These are phyloP conservation scores for Dendrothele bispora DNA, from an alignment of 768 basidiomycete genomes.

Conservation along the genomic window DNA sequence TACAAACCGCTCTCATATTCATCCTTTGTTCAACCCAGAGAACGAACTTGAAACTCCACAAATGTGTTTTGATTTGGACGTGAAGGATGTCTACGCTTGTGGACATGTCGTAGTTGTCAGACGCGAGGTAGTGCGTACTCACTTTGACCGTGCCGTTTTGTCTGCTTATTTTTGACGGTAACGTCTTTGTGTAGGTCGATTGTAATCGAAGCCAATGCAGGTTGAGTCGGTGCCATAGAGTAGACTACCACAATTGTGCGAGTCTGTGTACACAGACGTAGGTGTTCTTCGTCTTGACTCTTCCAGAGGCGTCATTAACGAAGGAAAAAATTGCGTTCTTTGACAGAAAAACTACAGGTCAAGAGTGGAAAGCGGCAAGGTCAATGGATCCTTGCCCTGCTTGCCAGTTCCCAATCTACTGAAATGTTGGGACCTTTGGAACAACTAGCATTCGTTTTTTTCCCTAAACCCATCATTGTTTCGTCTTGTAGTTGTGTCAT, in stretches of 20 bases:
- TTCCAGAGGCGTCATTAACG: not conserved
- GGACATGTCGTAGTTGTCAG: not conserved
- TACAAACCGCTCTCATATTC: no score
- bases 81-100: not conserved
- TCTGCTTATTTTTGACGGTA: not conserved
- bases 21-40: no score
- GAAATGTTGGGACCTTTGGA: no score
- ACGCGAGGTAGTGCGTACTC: not conserved
- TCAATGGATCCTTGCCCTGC: not conserved
- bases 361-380: not conserved
- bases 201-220: not conserved
- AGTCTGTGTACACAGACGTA: not conserved
- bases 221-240: not conserved
- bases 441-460: no score
- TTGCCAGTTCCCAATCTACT: not conserved
- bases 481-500: no score
- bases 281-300: not conserved
- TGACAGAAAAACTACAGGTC: not conserved
- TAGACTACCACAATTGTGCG: not conserved
- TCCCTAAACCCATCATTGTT: no score
- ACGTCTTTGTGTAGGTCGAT: not conserved
- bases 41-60: no score
- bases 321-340: not conserved
- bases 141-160: not conserved
- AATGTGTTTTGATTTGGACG: not conserved